Percentiles rank a stretch among this genome's conserved stretches.
Conservation (phyloP, 805 yeast species). For the Nakazawaea populi region DNA sequence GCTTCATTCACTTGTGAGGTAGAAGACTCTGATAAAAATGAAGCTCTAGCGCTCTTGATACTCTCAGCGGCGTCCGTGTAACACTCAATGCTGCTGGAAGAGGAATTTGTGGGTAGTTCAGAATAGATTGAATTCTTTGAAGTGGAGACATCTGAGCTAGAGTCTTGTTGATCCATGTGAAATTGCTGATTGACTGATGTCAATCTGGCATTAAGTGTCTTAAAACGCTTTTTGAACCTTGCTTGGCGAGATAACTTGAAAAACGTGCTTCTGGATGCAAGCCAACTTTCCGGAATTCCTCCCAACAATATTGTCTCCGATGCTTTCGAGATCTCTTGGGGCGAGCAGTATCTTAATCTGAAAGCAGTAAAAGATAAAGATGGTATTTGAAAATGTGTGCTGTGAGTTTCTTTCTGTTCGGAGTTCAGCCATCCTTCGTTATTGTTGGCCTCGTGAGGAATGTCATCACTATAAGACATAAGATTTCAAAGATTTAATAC, state of each 20-base stretch:
- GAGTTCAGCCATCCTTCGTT: background rate
- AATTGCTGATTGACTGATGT: background rate
- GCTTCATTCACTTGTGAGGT: background rate
- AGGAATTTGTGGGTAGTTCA: too few relatives aligned
- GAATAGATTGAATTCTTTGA: background rate
- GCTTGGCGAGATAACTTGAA: constrained; percentile 14
- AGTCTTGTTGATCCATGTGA: background rate
- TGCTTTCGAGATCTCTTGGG: constrained; percentile 39
- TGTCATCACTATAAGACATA: background rate
- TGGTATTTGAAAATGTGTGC: constrained; percentile 1
- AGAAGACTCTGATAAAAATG: background rate
- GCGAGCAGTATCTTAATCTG: constrained; percentile 46
- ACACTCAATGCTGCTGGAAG: too few relatives aligned
- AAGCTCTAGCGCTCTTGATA: background rate
- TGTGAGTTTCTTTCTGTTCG: too few relatives aligned
- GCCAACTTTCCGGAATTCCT: constrained; percentile 53
- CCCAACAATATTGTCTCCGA: constrained; percentile 52
- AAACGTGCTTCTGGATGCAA: constrained; percentile 27
- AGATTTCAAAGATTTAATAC: too few relatives aligned
- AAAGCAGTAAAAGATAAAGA: constrained; percentile 24
- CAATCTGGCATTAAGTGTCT: constrained; percentile 8
- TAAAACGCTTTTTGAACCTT: constrained; percentile 13
- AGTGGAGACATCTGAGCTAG: background rate
- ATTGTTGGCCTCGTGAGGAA: background rate
- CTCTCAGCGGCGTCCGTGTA: background rate